Percentiles rank a stretch among this genome's conserved stretches.
Conservation (phyloP, 1,284 basidiomycete species). For the Ganoderma sinense region DNA sequence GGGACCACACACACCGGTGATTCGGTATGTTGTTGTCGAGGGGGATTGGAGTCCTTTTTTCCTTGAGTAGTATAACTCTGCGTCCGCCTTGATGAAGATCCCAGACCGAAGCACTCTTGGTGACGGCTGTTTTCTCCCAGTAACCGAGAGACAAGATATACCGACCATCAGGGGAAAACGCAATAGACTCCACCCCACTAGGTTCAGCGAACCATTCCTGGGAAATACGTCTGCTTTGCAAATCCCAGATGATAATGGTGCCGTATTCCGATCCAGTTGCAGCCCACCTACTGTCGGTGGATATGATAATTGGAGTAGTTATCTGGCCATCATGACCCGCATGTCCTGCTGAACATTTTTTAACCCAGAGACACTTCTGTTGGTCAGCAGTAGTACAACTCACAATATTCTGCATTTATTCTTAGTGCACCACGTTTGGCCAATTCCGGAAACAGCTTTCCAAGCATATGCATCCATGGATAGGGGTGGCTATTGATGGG, state of each 20-base stretch:
- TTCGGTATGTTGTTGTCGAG: neutral
- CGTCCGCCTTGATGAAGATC: neutral
- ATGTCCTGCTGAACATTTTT: neutral
- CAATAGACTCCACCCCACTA: no score
- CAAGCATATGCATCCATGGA: neutral
- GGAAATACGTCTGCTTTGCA: neutral
- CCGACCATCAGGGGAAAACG: neutral
- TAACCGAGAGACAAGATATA: neutral
- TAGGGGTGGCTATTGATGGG: neutral
- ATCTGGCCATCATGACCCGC: neutral
- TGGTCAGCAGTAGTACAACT: neutral
- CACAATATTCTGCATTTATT: neutral
- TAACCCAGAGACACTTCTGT: neutral
- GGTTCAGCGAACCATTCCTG: neutral
- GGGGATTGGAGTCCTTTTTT: no score
- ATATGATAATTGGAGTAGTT: neutral
- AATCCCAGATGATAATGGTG: neutral
- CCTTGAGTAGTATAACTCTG: neutral
- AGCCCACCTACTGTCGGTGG: neutral
- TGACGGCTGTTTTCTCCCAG: no score
- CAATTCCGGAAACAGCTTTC: neutral
- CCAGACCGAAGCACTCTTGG: neutral
- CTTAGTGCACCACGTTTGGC: neutral
- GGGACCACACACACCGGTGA: neutral
- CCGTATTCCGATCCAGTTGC: neutral